A percentile compares a stretch with the other conserved stretches of the same genome.
Conservation (phyloP, 176 grass and related monocot genomes). For the Urochloa ruziziensis region DNA sequence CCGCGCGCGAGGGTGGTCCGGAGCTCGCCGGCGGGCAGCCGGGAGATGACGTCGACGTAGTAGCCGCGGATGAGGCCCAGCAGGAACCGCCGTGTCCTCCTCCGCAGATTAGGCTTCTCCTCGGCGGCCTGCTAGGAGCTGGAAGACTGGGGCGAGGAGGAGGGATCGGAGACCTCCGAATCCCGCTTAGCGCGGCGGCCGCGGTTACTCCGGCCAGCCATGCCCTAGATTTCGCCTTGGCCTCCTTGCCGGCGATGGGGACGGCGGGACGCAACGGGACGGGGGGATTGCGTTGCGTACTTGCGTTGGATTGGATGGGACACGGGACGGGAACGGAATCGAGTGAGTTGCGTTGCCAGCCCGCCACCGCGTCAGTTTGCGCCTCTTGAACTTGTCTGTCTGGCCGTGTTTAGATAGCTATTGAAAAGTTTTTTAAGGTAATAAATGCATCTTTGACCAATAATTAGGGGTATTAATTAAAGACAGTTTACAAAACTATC, state of each 20-base stretch:
- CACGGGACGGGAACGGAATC: too few relatives aligned
- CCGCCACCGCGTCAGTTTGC: too few relatives aligned
- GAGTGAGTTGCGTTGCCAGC: too few relatives aligned
- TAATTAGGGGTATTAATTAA: too few relatives aligned
- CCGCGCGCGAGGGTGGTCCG: not conserved
- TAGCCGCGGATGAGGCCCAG: not conserved
- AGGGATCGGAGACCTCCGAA: not conserved
- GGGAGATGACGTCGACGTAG: constrained; percentile 4
- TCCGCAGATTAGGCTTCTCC: not conserved
- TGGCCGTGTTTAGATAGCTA: too few relatives aligned
- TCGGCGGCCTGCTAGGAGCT: not conserved
- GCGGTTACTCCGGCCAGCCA: not conserved
- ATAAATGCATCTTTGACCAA: too few relatives aligned
- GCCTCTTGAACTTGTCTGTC: too few relatives aligned
- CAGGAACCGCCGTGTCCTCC: not conserved
- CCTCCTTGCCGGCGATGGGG: not conserved
- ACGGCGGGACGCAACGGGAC: too few relatives aligned
- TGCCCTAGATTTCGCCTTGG: not conserved
- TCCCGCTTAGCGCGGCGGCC: not conserved
- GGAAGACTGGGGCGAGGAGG: not conserved
- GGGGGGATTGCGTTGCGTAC: too few relatives aligned
- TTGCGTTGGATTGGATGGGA: too few relatives aligned
- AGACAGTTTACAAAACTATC: too few relatives aligned
- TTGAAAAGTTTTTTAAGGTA: too few relatives aligned
- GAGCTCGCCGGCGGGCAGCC: constrained; percentile 1